A percentile compares a stretch with the other conserved stretches of the same genome.
phyloP scores from a whole-genome alignment of 768 basidiomycete genomes.

The Polyporus arcularius region DNA sequence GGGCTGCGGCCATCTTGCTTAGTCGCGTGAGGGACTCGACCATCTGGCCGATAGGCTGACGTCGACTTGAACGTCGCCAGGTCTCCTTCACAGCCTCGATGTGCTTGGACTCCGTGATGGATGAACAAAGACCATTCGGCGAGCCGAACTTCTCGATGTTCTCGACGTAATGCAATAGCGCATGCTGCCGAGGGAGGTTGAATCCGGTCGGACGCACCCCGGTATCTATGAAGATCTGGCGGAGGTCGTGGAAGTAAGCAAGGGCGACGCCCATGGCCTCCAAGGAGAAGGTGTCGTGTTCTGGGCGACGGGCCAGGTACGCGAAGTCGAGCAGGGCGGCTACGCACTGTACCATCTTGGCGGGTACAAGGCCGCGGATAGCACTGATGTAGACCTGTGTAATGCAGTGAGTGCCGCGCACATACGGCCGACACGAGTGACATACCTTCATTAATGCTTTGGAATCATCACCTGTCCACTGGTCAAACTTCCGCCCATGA shows the following conservation, averaged over 20 bases:
- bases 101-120: conserved; percentile 28
- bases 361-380: conserved; percentile 12
- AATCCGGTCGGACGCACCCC: conserved; percentile 14
- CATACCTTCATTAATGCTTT: too few species aligned
- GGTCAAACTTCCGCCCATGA: too few species aligned
- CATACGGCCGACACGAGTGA: too few species aligned
- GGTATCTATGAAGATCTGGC: conserved; percentile 12
- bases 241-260: conserved; percentile 9
- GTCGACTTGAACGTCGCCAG: conserved; percentile 19
- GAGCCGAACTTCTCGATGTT: conserved; percentile 24
- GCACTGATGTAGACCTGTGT: conserved; percentile 26
- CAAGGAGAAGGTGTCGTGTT: background rate
- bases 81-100: conserved; percentile 28
- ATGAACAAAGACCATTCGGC: conserved; percentile 28
- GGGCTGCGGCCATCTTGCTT: too few species aligned
- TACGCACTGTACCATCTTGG: conserved; percentile 8
- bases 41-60: background rate
- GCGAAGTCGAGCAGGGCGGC: conserved; percentile 23
- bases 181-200: conserved; percentile 23
- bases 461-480: too few species aligned
- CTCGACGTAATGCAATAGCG: conserved; percentile 20
- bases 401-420: conserved; percentile 24
- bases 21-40: too few species aligned
- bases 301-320: conserved; percentile 17
- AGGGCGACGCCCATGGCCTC: conserved; percentile 13